These are phyloP conservation scores for Dryas octopetala DNA, from an alignment of 306 rosid species.

Conservation along the genomic window DNA sequence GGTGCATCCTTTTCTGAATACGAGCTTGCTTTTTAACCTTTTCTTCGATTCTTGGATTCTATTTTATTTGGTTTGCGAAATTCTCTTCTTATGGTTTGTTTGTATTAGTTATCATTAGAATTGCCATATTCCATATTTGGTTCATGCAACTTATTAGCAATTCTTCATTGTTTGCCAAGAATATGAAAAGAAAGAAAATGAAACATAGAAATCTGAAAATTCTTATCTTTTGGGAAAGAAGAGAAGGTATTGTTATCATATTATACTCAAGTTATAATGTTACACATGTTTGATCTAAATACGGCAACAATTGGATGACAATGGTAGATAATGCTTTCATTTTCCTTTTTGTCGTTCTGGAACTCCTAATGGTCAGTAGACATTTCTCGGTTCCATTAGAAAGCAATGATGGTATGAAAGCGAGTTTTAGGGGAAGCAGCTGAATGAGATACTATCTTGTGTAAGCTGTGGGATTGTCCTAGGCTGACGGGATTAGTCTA, in stretches of 20 bases:
- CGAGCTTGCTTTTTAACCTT: background rate
- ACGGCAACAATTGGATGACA: background rate
- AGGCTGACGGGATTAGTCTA: too few species aligned
- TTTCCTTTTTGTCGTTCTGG: background rate
- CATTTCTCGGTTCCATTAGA: background rate
- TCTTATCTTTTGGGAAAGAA: background rate
- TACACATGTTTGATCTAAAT: too few species aligned
- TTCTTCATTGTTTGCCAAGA: background rate
- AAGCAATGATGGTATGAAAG: background rate
- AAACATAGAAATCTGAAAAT: background rate
- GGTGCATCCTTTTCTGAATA: conserved; percentile 37
- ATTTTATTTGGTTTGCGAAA: background rate
- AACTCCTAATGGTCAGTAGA: background rate
- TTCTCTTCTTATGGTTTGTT: background rate
- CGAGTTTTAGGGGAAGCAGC: background rate
- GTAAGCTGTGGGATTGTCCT: background rate
- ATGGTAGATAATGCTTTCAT: background rate
- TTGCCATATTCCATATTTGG: background rate
- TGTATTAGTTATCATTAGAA: background rate
- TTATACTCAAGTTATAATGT: background rate
- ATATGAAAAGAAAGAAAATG: background rate
- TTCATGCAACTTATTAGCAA: background rate
- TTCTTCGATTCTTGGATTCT: background rate
- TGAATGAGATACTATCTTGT: background rate
- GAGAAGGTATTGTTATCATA: background rate